phyloP scores from a whole-genome alignment of 441 rosid species.

The Erysimum cheiri region DNA sequence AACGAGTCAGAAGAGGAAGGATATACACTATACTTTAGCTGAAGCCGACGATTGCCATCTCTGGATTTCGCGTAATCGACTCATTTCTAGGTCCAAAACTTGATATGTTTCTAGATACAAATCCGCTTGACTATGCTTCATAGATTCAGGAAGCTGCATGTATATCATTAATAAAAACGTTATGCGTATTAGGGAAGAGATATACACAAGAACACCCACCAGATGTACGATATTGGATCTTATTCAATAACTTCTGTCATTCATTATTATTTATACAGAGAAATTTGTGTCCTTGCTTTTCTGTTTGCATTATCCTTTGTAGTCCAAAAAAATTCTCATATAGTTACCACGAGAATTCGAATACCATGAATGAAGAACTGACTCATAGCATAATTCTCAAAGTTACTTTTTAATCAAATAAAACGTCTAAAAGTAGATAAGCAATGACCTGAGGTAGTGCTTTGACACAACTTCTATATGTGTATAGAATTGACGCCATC shows the following conservation, averaged over 20 bases:
- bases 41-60: conserved; percentile 97
- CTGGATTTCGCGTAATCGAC: conserved; percentile 97
- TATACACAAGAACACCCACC: conserved; percentile 17
- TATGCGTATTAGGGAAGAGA: conserved; percentile 22
- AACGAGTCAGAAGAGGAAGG: conserved; percentile 22
- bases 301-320: background rate
- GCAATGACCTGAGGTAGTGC: conserved; percentile 96
- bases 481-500: conserved; percentile 96
- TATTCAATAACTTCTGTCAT: conserved; percentile 2
- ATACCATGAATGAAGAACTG: conserved; percentile 8
- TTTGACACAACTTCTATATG: conserved; percentile 98
- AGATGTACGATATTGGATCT: background rate
- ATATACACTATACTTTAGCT: conserved; percentile 67
- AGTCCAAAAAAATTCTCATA: background rate
- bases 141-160: conserved; percentile 95
- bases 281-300: background rate
- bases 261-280: background rate
- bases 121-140: conserved; percentile 99
- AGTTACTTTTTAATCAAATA: background rate
- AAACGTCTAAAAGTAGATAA: conserved; percentile 13
- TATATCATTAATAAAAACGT: conserved; percentile 25
- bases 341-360: background rate
- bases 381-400: background rate
- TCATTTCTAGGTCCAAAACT: conserved; percentile 99
- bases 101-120: conserved; percentile 96